A percentile compares a stretch with the other conserved stretches of the same genome.
Conservation (phyloP, 1,284 basidiomycete species). For the Entoloma clypeatum region DNA sequence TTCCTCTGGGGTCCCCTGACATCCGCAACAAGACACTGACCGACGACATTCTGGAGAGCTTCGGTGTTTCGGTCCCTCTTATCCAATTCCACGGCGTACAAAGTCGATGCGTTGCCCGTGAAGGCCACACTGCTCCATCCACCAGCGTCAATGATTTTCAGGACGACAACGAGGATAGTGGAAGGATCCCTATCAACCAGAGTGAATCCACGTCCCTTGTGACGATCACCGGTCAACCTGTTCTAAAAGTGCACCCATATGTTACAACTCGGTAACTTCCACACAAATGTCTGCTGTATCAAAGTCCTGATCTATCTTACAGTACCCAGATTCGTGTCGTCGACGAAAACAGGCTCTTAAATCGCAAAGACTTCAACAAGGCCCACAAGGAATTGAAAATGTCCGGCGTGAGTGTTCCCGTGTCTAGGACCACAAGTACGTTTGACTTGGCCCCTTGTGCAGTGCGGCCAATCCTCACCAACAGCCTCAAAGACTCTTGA, state of each 20-base stretch:
- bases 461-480: constrained; percentile 17
- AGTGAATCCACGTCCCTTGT: constrained; percentile 3
- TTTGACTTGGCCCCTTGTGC: background rate
- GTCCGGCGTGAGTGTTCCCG: constrained; percentile 20
- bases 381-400: constrained; percentile 22
- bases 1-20: constrained; percentile 22
- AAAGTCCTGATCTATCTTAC: background rate
- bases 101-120: constrained; percentile 18
- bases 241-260: constrained; percentile 28
- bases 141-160: constrained; percentile 2
- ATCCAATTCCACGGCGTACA: constrained; percentile 27
- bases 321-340: constrained; percentile 32
- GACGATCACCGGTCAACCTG: constrained; percentile 15
- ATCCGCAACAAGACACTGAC: constrained; percentile 17
- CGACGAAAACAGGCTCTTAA: constrained; percentile 27
- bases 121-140: background rate
- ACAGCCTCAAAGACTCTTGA: no score
- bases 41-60: constrained; percentile 32
- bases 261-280: constrained; percentile 30
- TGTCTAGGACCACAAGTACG: background rate
- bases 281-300: background rate
- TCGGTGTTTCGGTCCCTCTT: constrained; percentile 29
- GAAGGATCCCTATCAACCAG: constrained; percentile 10
- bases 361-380: constrained; percentile 26
- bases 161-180: constrained; percentile 16